Base-by-base conservation (phyloP, 192 early-diverging fungal species). In the Coemansia sp. region DNA sequence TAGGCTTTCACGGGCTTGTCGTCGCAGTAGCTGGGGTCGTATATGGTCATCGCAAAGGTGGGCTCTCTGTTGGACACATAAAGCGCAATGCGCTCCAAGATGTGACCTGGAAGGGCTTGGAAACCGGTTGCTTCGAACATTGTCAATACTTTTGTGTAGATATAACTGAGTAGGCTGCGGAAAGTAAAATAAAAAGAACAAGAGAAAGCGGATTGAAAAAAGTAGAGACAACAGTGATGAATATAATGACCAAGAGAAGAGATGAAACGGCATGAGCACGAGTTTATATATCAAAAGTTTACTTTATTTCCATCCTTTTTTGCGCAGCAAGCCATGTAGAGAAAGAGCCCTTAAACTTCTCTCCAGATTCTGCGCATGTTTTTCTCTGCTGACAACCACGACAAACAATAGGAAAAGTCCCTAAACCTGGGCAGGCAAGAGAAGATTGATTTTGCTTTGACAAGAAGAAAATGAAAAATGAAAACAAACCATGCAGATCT, bases 91-190 rank as follows among this genome's bases (percentile, higher is more conserved):
- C 39, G 57, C 57, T 59, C 57, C 37, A 41, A 8, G 57, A 59
- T 59, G 39, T 41, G 32, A 32, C 36, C 57, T 59, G 57, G 57
- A 41, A 59, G 57, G 5, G 57, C 12, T 15, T 59, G 57, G n/a
- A 57, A 26, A 55, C 22, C 22, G 22, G 51, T 54, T 12, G 18
- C 42, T 21, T 22, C 41, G n/a, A 51, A 12, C 61, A 68, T 61
- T 32, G 41, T 66, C 8, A 11, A 12, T 22, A n/a, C 52, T 42
- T 32, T 32, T 32, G 32, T 32, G 8, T 37, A 56, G 8, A 15
- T 56, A 58, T 40, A 58, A 10, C 15, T 40, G 15, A 37, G 26
- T 15, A 40, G 2, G 32, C 39, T 18, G 37, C 21, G 51, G 51
- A 21, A 52, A 18, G 21, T 1, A 6, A n/a, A 52, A 21, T 16